Evolutionary conservation across 805 yeast genomes (phyloP).

Genomic region (Kodamaea nitidulidarum): DNA sequence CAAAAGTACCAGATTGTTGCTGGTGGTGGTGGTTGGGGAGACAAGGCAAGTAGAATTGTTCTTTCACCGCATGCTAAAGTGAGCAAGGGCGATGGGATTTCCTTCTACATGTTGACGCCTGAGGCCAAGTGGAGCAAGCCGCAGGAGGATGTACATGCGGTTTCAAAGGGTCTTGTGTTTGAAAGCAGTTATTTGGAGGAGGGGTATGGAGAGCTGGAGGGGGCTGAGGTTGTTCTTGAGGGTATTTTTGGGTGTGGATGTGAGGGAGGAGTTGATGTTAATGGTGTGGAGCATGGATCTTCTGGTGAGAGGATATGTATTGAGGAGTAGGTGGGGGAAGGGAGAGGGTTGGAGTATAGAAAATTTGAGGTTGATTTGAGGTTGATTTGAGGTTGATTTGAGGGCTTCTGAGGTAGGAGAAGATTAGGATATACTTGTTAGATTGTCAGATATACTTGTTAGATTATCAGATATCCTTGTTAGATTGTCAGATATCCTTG

Average conservation of each 20-base stretch:
- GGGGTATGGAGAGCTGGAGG: constrained; percentile 14
- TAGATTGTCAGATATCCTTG: no score
- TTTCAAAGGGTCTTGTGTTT: constrained; percentile 13
- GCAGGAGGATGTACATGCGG: constrained; percentile 1
- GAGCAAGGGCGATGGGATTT: constrained; percentile 42
- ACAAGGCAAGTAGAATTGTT: constrained; percentile 61
- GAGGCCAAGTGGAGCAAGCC: constrained; percentile 19
- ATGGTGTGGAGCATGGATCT: constrained; percentile 27
- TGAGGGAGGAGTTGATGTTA: constrained; percentile 26
- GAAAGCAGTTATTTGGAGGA: constrained; percentile 33
- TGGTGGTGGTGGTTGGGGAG: constrained; percentile 78
- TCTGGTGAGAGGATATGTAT: constrained; percentile 21
- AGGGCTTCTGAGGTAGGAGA: no score
- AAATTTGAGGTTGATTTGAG: neutral
- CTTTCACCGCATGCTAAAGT: constrained; percentile 54
- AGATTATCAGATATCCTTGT: no score
- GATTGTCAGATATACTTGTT: no score
- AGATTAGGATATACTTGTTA: no score
- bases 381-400: neutral
- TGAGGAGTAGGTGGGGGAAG: neutral
- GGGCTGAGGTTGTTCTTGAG: constrained; percentile 10
- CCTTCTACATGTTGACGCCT: constrained; percentile 45
- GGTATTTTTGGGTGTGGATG: constrained; percentile 30
- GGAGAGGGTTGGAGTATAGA: neutral
- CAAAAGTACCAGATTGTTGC: constrained; percentile 54